A percentile compares a stretch with the other conserved stretches of the same genome.
Evolutionary conservation across 768 basidiomycete species (phyloP).

Genomic region (Phlegmacium glaucopus): DNA sequence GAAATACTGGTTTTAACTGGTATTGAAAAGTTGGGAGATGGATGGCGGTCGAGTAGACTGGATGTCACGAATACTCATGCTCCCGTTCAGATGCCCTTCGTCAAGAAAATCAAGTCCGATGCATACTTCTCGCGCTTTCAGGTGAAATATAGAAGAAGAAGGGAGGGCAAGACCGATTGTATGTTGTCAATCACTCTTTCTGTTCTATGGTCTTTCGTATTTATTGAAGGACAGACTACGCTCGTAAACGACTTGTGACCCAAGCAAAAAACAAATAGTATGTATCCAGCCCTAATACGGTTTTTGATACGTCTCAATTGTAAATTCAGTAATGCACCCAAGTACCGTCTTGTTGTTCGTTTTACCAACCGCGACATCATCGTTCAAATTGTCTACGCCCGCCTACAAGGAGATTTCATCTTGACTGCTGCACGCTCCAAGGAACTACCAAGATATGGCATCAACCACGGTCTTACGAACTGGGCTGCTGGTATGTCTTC

Average conservation of each 20-base stretch:
- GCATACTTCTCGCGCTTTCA: slow-evolving; percentile 99
- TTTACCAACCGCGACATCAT: slow-evolving; percentile 98
- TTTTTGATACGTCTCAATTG: neutral
- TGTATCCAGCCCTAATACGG: slow-evolving; percentile 18
- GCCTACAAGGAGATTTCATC: slow-evolving; percentile 95
- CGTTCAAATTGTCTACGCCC: slow-evolving; percentile 94
- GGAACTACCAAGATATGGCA: slow-evolving; percentile 94
- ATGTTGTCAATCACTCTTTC: slow-evolving; percentile 22
- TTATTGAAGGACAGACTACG: slow-evolving; percentile 69
- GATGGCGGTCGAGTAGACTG: slow-evolving; percentile 22
- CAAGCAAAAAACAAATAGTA: slow-evolving; percentile 99
- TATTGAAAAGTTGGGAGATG: slow-evolving; percentile 25
- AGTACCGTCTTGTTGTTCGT: slow-evolving; percentile 98
- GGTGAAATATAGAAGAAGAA: slow-evolving; percentile 96
- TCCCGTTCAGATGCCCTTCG: slow-evolving; percentile 78
- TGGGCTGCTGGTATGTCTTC: slow-evolving; percentile 82
- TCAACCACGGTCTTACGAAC: slow-evolving; percentile 98
- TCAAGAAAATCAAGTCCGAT: slow-evolving; percentile 94
- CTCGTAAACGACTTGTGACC: slow-evolving; percentile 92
- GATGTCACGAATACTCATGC: slow-evolving; percentile 29
- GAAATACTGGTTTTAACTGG: slow-evolving; percentile 3
- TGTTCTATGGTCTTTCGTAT: slow-evolving; percentile 8
- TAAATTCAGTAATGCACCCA: slow-evolving; percentile 79
- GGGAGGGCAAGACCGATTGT: slow-evolving; percentile 99
- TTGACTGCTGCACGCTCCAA: slow-evolving; percentile 83